A percentile compares a stretch with the other conserved stretches of the same genome.
Evolutionary conservation across 2,329 filamentous ascomycete genomes (phyloP).

Genomic region (Akanthomyces dipterigenus): DNA sequence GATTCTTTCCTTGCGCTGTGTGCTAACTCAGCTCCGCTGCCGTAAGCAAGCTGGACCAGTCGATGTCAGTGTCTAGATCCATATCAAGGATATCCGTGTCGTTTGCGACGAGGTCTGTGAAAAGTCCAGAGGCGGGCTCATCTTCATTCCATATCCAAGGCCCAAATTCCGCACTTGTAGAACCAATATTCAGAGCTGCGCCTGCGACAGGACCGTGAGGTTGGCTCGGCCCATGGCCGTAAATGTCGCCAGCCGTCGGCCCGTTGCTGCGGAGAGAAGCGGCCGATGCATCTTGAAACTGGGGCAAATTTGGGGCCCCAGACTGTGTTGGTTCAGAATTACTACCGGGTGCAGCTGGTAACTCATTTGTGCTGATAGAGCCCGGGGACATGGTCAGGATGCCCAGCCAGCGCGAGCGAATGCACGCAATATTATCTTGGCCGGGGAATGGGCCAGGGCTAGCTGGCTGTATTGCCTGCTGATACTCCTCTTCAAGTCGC

Average conservation of each 20-base stretch:
- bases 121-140: conserved; percentile 20
- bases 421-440: conserved; percentile 18
- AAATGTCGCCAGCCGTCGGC: background rate
- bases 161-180: conserved; percentile 14
- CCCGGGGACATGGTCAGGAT: conserved; percentile 18
- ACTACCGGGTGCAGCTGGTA: background rate
- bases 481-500: conserved; percentile 24
- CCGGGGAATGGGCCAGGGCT: conserved; percentile 24
- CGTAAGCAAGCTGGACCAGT: conserved; percentile 10
- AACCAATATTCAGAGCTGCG: background rate
- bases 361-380: background rate
- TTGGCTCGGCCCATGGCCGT: background rate
- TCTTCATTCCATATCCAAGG: conserved; percentile 29
- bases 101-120: conserved; percentile 16
- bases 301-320: background rate
- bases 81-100: conserved; percentile 9
- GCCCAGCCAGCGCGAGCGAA: conserved; percentile 26
- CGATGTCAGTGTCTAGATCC: conserved; percentile 24
- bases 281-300: background rate
- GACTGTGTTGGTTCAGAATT: no score
- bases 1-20: background rate
- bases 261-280: background rate
- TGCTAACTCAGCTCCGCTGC: background rate
- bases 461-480: conserved; percentile 19
- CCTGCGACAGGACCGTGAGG: background rate